Conservation (phyloP, 176 grass and related monocot genomes). For the Saccharum officinarum region DNA sequence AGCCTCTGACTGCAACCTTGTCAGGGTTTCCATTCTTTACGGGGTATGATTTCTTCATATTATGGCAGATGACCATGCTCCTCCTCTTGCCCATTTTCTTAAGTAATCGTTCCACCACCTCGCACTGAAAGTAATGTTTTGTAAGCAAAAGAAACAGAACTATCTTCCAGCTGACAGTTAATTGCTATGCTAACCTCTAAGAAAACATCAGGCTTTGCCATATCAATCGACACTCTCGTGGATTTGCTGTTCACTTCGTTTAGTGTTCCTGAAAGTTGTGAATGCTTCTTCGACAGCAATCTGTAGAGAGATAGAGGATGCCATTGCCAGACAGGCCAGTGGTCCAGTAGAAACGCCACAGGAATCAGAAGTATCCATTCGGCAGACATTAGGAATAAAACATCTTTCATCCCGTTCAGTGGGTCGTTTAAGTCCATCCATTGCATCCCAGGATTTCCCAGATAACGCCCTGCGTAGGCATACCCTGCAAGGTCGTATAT, state of each 20-base stretch:
- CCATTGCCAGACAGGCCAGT: constrained; percentile 25
- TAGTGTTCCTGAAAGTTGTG: not conserved
- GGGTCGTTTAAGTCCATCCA: constrained; percentile 49
- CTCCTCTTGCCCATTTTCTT: constrained; percentile 28
- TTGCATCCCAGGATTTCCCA: constrained; percentile 53
- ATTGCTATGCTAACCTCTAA: constrained; percentile 53
- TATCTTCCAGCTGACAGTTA: not conserved
- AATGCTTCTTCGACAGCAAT: constrained; percentile 46
- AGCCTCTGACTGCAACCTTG: constrained; percentile 53
- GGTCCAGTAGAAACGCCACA: constrained; percentile 45
- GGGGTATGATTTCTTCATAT: constrained; percentile 58
- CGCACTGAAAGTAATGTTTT: constrained; percentile 37
- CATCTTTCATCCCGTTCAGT: constrained; percentile 64
- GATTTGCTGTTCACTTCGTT: constrained; percentile 12
- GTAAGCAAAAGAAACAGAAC: not conserved
- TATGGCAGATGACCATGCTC: constrained; percentile 50
- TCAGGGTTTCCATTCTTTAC: constrained; percentile 59
- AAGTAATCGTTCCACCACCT: constrained; percentile 46
- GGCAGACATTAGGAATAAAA: constrained; percentile 42
- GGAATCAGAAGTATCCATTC: constrained; percentile 54
- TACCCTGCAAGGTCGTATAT: constrained; percentile 58
- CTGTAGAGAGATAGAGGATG: constrained; percentile 39
- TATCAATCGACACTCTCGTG: constrained; percentile 34
- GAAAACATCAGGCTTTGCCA: constrained; percentile 49
- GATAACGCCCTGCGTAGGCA: constrained; percentile 34